Conservation (phyloP, 2,329 filamentous ascomycete species). For the Pestalotiopsis sp. region DNA sequence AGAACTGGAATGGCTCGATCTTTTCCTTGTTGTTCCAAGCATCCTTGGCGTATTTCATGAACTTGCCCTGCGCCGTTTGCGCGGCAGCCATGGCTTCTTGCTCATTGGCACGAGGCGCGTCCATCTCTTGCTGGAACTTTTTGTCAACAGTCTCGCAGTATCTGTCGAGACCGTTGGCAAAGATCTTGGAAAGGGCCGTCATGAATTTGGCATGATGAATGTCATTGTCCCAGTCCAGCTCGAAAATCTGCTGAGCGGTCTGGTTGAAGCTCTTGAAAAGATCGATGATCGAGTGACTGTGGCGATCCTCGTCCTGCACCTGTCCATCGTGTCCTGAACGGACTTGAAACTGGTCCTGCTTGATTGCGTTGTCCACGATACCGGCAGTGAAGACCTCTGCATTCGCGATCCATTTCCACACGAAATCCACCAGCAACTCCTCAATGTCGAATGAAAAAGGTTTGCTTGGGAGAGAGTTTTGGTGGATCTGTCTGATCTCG, state of each 20-base stretch:
- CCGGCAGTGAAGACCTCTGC: conserved; percentile 79
- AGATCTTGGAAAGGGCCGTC: conserved; percentile 85
- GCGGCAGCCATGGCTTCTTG: conserved; percentile 65
- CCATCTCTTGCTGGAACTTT: conserved; percentile 89
- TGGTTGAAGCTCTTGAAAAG: conserved; percentile 94
- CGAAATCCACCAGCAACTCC: conserved; percentile 82
- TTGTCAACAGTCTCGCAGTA: conserved; percentile 93
- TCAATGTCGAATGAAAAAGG: conserved; percentile 90
- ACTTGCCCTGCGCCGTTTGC: conserved; percentile 87
- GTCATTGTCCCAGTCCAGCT: conserved; percentile 91
- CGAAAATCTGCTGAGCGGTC: conserved; percentile 81
- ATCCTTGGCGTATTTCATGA: conserved; percentile 91
- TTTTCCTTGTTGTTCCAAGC: conserved; percentile 91
- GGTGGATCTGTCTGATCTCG: conserved; percentile 80
- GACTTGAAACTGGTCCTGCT: conserved; percentile 84
- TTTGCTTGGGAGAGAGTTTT: conserved; percentile 69
- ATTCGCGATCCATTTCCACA: conserved; percentile 90
- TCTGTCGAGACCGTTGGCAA: conserved; percentile 78
- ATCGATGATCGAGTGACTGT: conserved; percentile 92
- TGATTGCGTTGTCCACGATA: conserved; percentile 89
- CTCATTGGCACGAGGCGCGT: conserved; percentile 85
- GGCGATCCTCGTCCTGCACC: conserved; percentile 77
- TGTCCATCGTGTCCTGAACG: conserved; percentile 65
- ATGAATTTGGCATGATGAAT: conserved; percentile 95
- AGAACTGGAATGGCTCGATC: conserved; percentile 96